Base-by-base conservation (phyloP, 306 rosid species). In the Ormosia semicastrata region DNA sequence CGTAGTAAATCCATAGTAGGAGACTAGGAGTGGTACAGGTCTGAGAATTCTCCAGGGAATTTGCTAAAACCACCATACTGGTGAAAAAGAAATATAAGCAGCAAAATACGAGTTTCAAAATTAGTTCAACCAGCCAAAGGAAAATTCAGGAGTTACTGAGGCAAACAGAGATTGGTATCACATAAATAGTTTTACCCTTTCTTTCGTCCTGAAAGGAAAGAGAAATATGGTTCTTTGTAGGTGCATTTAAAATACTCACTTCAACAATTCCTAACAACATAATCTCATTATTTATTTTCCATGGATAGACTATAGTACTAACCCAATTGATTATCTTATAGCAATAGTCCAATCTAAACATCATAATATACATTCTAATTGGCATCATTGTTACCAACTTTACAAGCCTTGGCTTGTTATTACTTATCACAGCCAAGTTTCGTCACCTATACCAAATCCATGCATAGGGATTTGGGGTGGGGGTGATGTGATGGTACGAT, bases 61-160 rank as follows among this genome's bases (percentile, higher is more conserved):
- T 95, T 95, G 67, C 95, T 83, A 89, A 93, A 93, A 74, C 99
- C 98, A 62, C 98, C 99, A 80, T 85, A 93, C 99, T 95, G 86
- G 15, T 67, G 46, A 76, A 75, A 46, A 88, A 74, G 79, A 85
- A 41, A 85, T 17, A 76, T 17, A 36, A 75, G 82, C 78, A 63
- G 39, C 62, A 32, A 43, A 53, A 68, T 39, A 24, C 24, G 79
- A 86, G 66, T 81, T 77, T 60, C 63, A 46, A 58, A 77, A 30
- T 40, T 73, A 53, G 50, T 39, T n/a, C 37, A 71, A 71, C 53
- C 13, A 66, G 64, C 66, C 32, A 9, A 49, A 50, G 10, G 17
- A 66, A 70, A 41, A 49, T 49, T 36, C 62, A 76, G 8, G 30
- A 81, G 73, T 39, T 56, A 72, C 0, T 3, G 44, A 52, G 11